A percentile compares a stretch with the other conserved stretches of the same genome.
phyloP scores from a whole-genome alignment of 2,329 filamentous ascomycete genomes.

The Fonsecaea multimorphosa region DNA sequence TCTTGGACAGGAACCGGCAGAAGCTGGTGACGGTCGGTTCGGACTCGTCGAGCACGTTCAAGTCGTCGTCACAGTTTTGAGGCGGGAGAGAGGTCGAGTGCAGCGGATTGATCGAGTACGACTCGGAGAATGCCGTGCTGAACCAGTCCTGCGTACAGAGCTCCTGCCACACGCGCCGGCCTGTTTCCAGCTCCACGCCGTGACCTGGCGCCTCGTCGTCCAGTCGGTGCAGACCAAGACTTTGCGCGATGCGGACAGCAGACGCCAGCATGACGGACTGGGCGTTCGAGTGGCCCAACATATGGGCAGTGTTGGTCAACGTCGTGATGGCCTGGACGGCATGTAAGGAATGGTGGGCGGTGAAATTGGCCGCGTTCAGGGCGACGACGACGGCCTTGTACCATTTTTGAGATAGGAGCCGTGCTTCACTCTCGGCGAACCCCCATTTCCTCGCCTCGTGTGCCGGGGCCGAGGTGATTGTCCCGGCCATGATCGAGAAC shows the following conservation, averaged over 20 bases:
- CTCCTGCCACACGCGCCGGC: slow-evolving; percentile 49
- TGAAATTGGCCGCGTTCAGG: slow-evolving; percentile 54
- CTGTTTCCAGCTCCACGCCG: slow-evolving; percentile 44
- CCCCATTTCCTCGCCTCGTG: slow-evolving; percentile 50
- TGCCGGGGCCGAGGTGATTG: slow-evolving; percentile 30
- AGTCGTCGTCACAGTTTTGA: slow-evolving; percentile 47
- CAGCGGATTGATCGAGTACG: slow-evolving; percentile 47
- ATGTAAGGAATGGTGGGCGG: slow-evolving; percentile 50
- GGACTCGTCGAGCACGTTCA: slow-evolving; percentile 30
- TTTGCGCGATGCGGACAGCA: slow-evolving; percentile 55
- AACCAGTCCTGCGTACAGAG: slow-evolving; percentile 54
- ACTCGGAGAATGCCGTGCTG: slow-evolving; percentile 49
- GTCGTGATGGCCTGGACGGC: slow-evolving; percentile 56
- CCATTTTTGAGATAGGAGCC: slow-evolving; percentile 52
- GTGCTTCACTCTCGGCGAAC: slow-evolving; percentile 50
- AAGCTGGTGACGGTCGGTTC: slow-evolving; percentile 46
- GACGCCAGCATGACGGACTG: slow-evolving; percentile 55
- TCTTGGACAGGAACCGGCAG: slow-evolving; percentile 47
- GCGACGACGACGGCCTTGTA: slow-evolving; percentile 54
- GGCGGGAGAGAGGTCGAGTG: slow-evolving; percentile 47
- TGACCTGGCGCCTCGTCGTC: slow-evolving; percentile 36
- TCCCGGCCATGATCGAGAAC: slow-evolving; percentile 33
- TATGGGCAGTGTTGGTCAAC: slow-evolving; percentile 56
- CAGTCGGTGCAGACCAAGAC: slow-evolving; percentile 54
- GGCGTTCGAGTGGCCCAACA: slow-evolving; percentile 56